These are phyloP conservation scores for Podila epicladia DNA, from an alignment of 192 early-diverging fungal species.

Conservation along the genomic window DNA sequence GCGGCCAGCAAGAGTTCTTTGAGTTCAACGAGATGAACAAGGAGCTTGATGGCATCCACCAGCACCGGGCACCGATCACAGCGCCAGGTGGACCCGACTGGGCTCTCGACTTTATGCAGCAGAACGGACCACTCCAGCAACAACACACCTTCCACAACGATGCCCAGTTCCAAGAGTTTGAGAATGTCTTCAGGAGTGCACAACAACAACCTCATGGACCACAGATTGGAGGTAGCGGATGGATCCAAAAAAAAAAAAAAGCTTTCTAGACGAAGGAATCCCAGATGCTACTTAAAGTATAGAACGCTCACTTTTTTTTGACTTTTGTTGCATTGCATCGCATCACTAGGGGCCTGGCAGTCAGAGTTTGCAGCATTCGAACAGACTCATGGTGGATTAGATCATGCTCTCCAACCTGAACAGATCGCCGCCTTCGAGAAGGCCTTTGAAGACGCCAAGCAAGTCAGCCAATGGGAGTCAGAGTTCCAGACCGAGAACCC, in stretches of 20 bases:
- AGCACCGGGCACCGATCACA: constrained; percentile 15
- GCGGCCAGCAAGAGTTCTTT: constrained; percentile 56
- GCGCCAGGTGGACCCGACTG: constrained; percentile 60
- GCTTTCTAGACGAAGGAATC: background rate
- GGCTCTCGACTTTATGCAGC: constrained; percentile 74
- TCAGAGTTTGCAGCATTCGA: constrained; percentile 75
- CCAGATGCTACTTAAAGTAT: background rate
- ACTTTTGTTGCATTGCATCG: background rate
- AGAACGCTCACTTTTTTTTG: background rate
- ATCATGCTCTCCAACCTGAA: constrained; percentile 51
- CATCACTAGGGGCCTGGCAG: constrained; percentile 22
- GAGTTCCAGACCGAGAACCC: constrained; percentile 66
- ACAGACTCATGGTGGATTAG: constrained; percentile 55
- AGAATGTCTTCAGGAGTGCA: constrained; percentile 44
- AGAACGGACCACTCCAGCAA: constrained; percentile 25
- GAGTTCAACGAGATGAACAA: constrained; percentile 75
- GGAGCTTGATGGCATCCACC: constrained; percentile 71
- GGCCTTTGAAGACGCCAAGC: constrained; percentile 71
- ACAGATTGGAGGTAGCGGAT: constrained; percentile 32
- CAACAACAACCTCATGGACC: constrained; percentile 50
- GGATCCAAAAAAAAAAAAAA: too few relatives aligned
- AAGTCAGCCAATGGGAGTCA: constrained; percentile 66
- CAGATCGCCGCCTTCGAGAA: constrained; percentile 75
- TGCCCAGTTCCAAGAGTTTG: constrained; percentile 57
- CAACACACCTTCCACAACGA: constrained; percentile 55